Evolutionary conservation across 1,284 basidiomycete species (phyloP), one percentile per base, ranked within the genome.

Genomic region (Fomitopsis pinicola): DNA sequence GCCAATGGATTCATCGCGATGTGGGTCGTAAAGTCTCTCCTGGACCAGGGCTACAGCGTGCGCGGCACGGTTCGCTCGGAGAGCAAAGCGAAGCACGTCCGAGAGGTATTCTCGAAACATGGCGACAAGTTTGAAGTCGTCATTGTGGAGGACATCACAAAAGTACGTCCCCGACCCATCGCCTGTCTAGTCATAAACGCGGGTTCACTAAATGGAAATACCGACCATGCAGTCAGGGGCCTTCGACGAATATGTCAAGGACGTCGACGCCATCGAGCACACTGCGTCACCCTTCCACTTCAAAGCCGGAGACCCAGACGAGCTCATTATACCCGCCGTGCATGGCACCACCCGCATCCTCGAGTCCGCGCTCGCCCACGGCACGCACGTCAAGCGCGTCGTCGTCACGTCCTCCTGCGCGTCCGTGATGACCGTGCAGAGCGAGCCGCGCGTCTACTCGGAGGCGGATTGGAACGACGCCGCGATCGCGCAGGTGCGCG

Each of bases 381-480:
- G 61, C 28, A 22, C 26, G 3, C 36, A 44, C 50, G 64, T 68
- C 28, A 61, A 64, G 55, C 64, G 65, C 61, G 78, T 93, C 42
- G 83, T 92, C 45, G 73, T 92, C 61, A 89, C 87, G 0, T 78
- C 78, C 14, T 84, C 89, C 0, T 78, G 76, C 48, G 84, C 82
- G 0, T 73, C 86, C 3, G 73, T 88, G 60, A 63, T 82, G n/a
- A 42, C 19, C 19, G 42, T 46, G 45, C 28, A 36, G 45, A 26
- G 42, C 52, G n/a, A 12, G 28, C 64, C 62, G 35, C 60, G 60
- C 53, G 62, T 36, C 33, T 79, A 76, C 64, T 76, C 72, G 42
- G 82, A 84, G 63, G 63, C 68, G 0, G 81, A 89, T 71, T 94
- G 91, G 91, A 91, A 93, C 75, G 71, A 82, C 8, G 75, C 78